Evolutionary conservation across 176 grass and related monocot genomes (phyloP).

Genomic region (Tillandsia leiboldiana): DNA sequence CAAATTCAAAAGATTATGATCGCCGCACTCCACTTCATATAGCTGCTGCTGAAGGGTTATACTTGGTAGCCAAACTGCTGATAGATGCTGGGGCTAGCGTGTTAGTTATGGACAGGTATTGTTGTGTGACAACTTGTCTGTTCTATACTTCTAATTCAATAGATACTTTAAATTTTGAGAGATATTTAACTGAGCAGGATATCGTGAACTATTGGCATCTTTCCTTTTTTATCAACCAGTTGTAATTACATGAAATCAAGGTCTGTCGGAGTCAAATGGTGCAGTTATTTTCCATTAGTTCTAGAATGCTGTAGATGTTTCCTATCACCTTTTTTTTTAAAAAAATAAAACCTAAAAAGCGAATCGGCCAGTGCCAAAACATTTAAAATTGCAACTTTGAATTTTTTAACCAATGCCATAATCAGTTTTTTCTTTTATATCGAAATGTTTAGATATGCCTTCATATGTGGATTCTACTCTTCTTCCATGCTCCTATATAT

Average conservation of each 20-base stretch:
- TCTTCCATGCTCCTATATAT: too few species aligned
- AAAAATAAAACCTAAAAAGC: neutral
- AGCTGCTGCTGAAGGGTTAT: slow-evolving; percentile 69
- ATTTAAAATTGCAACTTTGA: too few species aligned
- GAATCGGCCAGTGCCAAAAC: too few species aligned
- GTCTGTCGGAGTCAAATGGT: neutral
- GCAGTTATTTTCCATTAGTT: neutral
- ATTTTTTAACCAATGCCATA: too few species aligned
- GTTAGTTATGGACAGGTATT: slow-evolving; percentile 62
- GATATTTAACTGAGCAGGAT: too few species aligned
- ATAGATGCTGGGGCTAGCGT: slow-evolving; percentile 78
- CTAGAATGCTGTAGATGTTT: neutral
- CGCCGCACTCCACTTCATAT: slow-evolving; percentile 84
- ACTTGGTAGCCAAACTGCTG: slow-evolving; percentile 65
- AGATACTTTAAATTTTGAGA: neutral
- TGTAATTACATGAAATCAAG: neutral
- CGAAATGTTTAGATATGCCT: too few species aligned
- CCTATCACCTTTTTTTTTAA: neutral
- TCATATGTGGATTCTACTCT: too few species aligned
- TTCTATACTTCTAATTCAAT: neutral
- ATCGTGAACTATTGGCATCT: neutral
- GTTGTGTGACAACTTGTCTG: neutral
- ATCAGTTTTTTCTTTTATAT: too few species aligned
- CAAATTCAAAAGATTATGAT: slow-evolving; percentile 77
- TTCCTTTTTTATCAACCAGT: neutral